phyloP scores from a whole-genome alignment of 805 yeast species.

The Monosporozyma servazzii region DNA sequence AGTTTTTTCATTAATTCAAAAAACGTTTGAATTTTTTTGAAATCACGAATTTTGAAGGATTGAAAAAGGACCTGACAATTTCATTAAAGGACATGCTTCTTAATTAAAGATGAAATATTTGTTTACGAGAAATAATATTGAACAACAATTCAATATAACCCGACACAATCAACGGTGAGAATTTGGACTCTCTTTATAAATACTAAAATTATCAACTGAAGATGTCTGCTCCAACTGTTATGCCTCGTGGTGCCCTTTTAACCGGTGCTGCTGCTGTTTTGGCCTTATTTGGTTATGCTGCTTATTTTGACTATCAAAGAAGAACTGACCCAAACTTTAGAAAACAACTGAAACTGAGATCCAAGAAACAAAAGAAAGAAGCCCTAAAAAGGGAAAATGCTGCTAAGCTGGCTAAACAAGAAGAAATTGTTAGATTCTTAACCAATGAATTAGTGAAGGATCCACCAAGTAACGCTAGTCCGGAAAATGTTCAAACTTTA shows the following conservation, averaged over 20 bases:
- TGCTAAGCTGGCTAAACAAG: conserved; percentile 52
- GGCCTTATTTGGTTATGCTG: conserved; percentile 51
- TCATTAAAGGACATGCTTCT: not conserved
- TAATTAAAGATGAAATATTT: no score
- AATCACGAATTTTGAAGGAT: not conserved
- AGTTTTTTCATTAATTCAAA: not conserved
- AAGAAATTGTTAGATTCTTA: conserved; percentile 52
- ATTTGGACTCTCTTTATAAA: not conserved
- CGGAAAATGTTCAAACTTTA: conserved; percentile 56
- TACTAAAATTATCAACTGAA: not conserved
- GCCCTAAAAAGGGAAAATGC: conserved; percentile 35
- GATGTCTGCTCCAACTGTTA: not conserved
- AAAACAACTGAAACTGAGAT: conserved; percentile 53
- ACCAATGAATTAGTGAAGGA: conserved; percentile 53
- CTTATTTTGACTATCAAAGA: conserved; percentile 87
- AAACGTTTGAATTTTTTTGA: not conserved
- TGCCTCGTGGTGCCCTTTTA: conserved; percentile 2
- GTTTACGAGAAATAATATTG: not conserved
- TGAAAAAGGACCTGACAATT: no score
- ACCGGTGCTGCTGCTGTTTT: conserved; percentile 2
- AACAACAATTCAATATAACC: not conserved
- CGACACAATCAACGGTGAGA: not conserved
- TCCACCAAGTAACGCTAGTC: conserved; percentile 65
- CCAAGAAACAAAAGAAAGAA: conserved; percentile 48
- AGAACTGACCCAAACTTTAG: conserved; percentile 78